Conservation (phyloP, 2,329 filamentous ascomycete genomes). For the Talaromyces amestolkiae region DNA sequence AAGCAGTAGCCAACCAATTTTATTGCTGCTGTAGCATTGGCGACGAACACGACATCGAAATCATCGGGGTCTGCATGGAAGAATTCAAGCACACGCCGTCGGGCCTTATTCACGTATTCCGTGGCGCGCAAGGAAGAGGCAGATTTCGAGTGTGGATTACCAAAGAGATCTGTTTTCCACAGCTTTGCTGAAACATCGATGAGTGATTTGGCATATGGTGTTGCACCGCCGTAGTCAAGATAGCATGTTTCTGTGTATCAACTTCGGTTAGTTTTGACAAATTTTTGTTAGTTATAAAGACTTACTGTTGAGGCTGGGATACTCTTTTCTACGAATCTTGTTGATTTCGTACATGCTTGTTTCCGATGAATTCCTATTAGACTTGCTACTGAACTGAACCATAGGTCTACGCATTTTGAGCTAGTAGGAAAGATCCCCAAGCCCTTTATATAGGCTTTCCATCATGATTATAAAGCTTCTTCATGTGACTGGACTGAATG, state of each 20-base stretch:
- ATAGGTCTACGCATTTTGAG: no score
- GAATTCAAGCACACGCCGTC: conserved; percentile 68
- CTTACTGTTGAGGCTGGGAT: conserved; percentile 13
- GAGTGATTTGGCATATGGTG: conserved; percentile 73
- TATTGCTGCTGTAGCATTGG: conserved; percentile 86
- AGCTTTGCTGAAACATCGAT: conserved; percentile 74
- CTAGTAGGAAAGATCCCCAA: neutral
- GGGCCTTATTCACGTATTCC: conserved; percentile 69
- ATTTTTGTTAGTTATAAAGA: neutral
- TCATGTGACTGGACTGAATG: neutral
- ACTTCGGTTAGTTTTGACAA: neutral
- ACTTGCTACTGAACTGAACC: neutral
- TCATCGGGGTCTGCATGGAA: conserved; percentile 76
- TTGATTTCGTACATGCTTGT: conserved; percentile 9
- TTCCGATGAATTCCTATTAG: neutral
- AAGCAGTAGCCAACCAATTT: conserved; percentile 82
- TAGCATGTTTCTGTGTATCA: conserved; percentile 48
- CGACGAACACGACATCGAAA: conserved; percentile 86
- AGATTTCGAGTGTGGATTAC: conserved; percentile 89
- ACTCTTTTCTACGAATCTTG: conserved; percentile 17
- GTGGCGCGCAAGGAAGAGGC: conserved; percentile 74
- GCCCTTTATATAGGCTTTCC: neutral
- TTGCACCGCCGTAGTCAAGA: conserved; percentile 92
- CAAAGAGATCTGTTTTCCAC: conserved; percentile 74
- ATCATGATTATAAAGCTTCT: neutral